Conservation (phyloP, 371 early-diverging fungal genomes). For the Mortierella sp. region DNA sequence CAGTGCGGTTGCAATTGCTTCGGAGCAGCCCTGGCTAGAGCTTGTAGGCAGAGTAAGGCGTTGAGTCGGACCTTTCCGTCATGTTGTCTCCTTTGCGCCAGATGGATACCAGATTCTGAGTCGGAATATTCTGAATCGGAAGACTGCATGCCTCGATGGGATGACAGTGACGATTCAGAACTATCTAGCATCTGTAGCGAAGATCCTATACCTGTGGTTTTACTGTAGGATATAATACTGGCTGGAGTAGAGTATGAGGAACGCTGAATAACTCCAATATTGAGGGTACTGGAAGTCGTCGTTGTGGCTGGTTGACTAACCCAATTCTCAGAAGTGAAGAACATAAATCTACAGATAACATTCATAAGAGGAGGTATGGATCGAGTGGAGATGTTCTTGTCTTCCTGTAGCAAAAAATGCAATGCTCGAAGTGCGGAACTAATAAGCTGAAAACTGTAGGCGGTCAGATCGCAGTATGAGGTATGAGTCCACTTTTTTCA, state of each 20-base stretch:
- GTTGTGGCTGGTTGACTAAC: not conserved
- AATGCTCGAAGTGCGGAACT: conserved; percentile 55
- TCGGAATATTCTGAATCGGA: conserved; percentile 56
- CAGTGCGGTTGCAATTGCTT: conserved; percentile 55
- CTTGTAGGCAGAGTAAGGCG: conserved; percentile 46
- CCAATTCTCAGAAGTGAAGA: conserved; percentile 33
- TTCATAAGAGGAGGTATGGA: conserved; percentile 40
- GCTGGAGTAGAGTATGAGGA: conserved; percentile 26
- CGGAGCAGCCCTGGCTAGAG: conserved; percentile 31
- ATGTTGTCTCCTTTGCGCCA: conserved; percentile 33
- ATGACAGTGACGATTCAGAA: conserved; percentile 2
- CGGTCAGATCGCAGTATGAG: not conserved
- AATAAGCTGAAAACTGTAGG: conserved; percentile 25
- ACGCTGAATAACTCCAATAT: conserved; percentile 40
- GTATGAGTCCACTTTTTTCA: not conserved
- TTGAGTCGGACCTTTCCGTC: conserved; percentile 56
- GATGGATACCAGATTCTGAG: conserved; percentile 33
- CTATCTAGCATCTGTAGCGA: not conserved
- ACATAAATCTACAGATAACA: conserved; percentile 48
- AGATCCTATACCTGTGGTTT: not conserved
- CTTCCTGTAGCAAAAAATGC: conserved; percentile 51
- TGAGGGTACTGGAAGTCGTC: conserved; percentile 6
- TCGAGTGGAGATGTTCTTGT: conserved; percentile 25
- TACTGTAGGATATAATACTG: conserved; percentile 11
- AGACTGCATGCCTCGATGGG: conserved; percentile 30